Evolutionary conservation across 2,329 filamentous ascomycete species (phyloP).

Genomic region (Alternaria brassicicola): DNA sequence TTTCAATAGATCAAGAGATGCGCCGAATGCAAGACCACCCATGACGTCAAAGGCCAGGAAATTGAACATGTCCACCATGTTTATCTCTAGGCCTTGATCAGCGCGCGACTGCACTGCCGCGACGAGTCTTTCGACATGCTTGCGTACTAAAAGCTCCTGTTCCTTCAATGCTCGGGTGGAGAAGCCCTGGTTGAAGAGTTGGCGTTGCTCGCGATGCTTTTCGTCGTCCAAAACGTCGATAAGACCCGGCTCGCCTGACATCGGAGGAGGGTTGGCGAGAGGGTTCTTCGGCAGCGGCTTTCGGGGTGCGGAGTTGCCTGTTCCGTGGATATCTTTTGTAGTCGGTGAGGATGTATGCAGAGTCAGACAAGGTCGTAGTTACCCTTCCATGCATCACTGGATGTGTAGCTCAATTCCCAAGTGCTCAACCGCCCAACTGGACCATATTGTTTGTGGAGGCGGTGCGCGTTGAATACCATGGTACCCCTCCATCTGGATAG

Average conservation of each 20-base stretch:
- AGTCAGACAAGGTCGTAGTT: background rate
- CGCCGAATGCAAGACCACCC: slow-evolving; percentile 2
- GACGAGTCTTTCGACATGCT: slow-evolving; percentile 7
- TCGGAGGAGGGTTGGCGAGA: slow-evolving; percentile 7
- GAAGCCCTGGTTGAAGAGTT: slow-evolving; percentile 11
- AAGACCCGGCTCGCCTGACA: slow-evolving; percentile 8
- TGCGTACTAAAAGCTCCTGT: slow-evolving; percentile 8
- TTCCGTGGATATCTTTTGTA: slow-evolving; percentile 1
- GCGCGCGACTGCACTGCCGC: slow-evolving; percentile 4
- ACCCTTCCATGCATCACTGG: slow-evolving; percentile 15
- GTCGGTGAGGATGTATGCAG: background rate
- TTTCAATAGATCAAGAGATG: slow-evolving; percentile 5
- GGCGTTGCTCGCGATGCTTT: slow-evolving; percentile 11
- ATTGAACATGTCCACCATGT: slow-evolving; percentile 11
- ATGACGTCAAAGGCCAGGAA: slow-evolving; percentile 9
- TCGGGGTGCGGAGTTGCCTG: slow-evolving; percentile 1
- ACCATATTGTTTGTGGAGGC: slow-evolving; percentile 16
- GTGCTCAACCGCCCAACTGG: slow-evolving; percentile 16
- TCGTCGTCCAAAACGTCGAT: slow-evolving; percentile 9
- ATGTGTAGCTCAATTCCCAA: slow-evolving; percentile 9
- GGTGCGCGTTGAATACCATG: slow-evolving; percentile 3
- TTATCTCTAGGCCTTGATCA: slow-evolving; percentile 1
- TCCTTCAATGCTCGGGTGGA: slow-evolving; percentile 7
- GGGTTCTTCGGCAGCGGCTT: slow-evolving; percentile 9
- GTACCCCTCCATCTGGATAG: slow-evolving; percentile 7